Evolutionary conservation across 495 filamentous ascomycete genomes (phyloP).

Genomic region (Penicillium turbatum): DNA sequence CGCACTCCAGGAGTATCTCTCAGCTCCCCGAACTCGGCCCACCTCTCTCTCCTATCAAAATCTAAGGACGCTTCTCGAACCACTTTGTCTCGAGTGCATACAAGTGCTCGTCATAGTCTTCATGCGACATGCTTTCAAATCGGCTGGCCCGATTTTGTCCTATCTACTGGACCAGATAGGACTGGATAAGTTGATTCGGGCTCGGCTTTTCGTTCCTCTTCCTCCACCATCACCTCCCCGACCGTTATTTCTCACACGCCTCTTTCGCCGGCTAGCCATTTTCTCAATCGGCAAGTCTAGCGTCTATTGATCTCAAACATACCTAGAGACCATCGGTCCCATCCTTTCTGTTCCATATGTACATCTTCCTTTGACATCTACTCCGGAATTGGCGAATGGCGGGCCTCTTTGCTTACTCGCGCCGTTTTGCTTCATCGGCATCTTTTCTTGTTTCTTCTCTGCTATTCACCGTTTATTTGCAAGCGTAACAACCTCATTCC

Average conservation of each 20-base stretch:
- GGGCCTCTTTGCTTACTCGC: background rate
- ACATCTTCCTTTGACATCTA: constrained; percentile 1
- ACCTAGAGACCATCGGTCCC: constrained; percentile 6
- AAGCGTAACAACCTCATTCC: constrained; percentile 8
- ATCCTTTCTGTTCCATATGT: constrained; percentile 8
- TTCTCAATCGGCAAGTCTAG: constrained; percentile 2
- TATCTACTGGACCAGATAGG: constrained; percentile 6
- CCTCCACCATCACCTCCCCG: background rate
- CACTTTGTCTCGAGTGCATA: background rate
- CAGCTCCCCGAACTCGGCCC: constrained; percentile 63
- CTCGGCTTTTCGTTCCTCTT: constrained; percentile 1
- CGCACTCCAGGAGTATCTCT: constrained; percentile 40
- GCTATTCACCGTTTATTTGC: constrained; percentile 1
- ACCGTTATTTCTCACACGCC: background rate
- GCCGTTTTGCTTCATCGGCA: background rate
- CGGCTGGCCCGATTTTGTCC: constrained; percentile 21
- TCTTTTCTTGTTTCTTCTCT: background rate
- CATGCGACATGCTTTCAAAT: constrained; percentile 3
- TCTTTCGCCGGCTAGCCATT: background rate
- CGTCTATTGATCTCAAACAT: constrained; percentile 7
- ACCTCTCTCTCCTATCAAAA: constrained; percentile 66
- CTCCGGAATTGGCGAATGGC: constrained; percentile 1
- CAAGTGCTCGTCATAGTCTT: background rate
- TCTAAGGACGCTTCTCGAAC: constrained; percentile 18
- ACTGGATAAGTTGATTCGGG: constrained; percentile 12